Percentiles rank a stretch among this genome's conserved stretches.
Evolutionary conservation across 257 asterid species (phyloP).

Genomic region (Nicotiana knightiana): DNA sequence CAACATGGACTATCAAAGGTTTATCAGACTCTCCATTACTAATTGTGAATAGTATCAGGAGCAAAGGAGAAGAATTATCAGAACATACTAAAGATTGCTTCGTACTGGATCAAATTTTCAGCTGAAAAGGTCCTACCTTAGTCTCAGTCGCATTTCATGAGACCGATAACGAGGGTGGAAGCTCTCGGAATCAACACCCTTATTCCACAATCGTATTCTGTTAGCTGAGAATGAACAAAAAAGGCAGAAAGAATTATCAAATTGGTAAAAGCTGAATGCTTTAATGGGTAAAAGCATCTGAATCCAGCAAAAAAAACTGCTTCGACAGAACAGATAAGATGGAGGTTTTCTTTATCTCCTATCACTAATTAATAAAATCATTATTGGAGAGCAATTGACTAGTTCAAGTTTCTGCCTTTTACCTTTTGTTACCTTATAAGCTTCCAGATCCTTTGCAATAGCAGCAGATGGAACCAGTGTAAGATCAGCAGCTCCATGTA

Average conservation of each 20-base stretch:
- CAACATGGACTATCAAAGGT: slow-evolving; percentile 90
- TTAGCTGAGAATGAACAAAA: slow-evolving; percentile 38
- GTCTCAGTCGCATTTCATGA: slow-evolving; percentile 66
- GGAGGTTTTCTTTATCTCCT: neutral
- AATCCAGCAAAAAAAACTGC: neutral
- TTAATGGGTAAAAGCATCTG: neutral
- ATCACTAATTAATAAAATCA: neutral
- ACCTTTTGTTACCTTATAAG: slow-evolving; percentile 80
- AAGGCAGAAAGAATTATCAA: neutral
- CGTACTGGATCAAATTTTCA: neutral
- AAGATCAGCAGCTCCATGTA: slow-evolving; percentile 93
- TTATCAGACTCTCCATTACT: slow-evolving; percentile 85
- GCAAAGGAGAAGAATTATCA: slow-evolving; percentile 2
- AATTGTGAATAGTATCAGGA: slow-evolving; percentile 4
- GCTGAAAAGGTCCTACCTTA: slow-evolving; percentile 40
- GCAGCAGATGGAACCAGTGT: slow-evolving; percentile 95
- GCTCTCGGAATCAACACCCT: slow-evolving; percentile 96
- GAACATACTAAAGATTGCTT: neutral
- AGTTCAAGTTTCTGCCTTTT: slow-evolving; percentile 11
- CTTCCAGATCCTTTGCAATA: slow-evolving; percentile 83
- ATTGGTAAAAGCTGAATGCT: neutral
- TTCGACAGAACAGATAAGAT: neutral
- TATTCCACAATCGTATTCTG: slow-evolving; percentile 83
- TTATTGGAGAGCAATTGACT: neutral
- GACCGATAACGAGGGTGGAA: slow-evolving; percentile 67